These are phyloP conservation scores for Breynia disticha DNA, from an alignment of 441 rosid species.

Conservation along the genomic window DNA sequence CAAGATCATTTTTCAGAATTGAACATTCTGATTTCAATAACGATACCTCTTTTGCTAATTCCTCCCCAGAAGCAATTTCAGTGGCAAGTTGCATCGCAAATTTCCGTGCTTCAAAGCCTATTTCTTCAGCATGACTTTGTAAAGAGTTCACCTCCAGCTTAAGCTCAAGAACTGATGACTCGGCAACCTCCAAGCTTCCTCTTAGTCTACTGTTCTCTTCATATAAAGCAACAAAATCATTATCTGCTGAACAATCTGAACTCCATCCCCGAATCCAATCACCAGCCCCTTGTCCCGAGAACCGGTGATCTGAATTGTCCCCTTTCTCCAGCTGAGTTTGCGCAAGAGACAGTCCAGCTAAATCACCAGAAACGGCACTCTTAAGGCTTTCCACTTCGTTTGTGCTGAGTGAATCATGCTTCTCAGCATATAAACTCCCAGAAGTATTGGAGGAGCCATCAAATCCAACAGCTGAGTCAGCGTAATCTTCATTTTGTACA, in stretches of 20 bases:
- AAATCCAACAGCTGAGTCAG: conserved; percentile 62
- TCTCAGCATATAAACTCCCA: conserved; percentile 73
- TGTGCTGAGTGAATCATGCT: conserved; percentile 67
- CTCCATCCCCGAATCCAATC: conserved; percentile 70
- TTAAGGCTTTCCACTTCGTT: conserved; percentile 77
- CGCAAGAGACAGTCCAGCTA: conserved; percentile 43
- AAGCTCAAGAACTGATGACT: conserved; percentile 69
- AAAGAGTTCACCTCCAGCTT: conserved; percentile 63
- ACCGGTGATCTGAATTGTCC: conserved; percentile 43
- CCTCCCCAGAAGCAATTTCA: conserved; percentile 86
- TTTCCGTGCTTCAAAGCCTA: conserved; percentile 60
- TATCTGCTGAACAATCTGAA: conserved; percentile 59
- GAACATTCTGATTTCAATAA: conserved; percentile 70
- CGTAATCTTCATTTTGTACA: conserved; percentile 44
- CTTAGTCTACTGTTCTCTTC: conserved; percentile 82
- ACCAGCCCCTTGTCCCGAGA: conserved; percentile 35
- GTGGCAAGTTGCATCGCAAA: conserved; percentile 63
- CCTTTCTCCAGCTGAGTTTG: conserved; percentile 55
- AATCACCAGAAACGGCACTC: conserved; percentile 72
- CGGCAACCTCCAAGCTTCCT: conserved; percentile 73
- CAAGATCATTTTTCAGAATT: conserved; percentile 66
- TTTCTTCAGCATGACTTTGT: conserved; percentile 65
- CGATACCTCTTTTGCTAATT: conserved; percentile 68
- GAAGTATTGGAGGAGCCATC: conserved; percentile 94
- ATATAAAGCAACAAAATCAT: conserved; percentile 47